These are phyloP conservation scores for Cladorrhinum sp. DNA, from an alignment of 2,329 filamentous ascomycete genomes.

Conservation along the genomic window DNA sequence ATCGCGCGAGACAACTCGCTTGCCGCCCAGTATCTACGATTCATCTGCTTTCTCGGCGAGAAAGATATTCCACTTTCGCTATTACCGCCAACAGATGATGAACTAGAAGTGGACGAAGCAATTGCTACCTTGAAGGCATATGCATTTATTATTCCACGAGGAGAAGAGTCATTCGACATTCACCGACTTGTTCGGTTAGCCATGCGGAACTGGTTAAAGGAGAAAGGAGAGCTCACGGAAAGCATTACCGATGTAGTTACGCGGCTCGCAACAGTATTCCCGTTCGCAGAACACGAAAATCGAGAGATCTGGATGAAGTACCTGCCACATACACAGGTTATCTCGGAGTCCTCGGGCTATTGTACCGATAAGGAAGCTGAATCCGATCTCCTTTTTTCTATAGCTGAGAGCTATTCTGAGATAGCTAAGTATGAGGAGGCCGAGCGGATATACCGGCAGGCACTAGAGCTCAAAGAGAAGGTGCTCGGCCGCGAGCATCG, in stretches of 20 bases:
- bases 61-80: constrained; percentile 36
- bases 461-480: too few relatives aligned
- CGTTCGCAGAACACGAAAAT: constrained; percentile 7
- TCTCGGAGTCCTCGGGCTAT: too few relatives aligned
- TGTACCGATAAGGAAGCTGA: too few relatives aligned
- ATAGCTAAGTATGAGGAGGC: too few relatives aligned
- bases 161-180: constrained; percentile 28
- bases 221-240: constrained; percentile 3
- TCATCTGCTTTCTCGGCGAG: constrained; percentile 31
- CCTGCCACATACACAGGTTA: too few relatives aligned
- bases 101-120: constrained; percentile 24
- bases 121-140: constrained; percentile 30
- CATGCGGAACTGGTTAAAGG: constrained; percentile 31
- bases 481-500: background rate
- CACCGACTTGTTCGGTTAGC: constrained; percentile 34
- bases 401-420: too few relatives aligned
- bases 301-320: constrained; percentile 26
- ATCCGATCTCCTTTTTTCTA: too few relatives aligned
- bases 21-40: constrained; percentile 31
- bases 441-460: background rate
- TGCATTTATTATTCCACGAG: constrained; percentile 32
- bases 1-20: constrained; percentile 28
- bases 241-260: background rate
- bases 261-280: background rate
- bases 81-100: background rate